These are phyloP conservation scores for Pythium sukuiense DNA, from an alignment of 352 stramenopile genomes.

Conservation along the genomic window DNA sequence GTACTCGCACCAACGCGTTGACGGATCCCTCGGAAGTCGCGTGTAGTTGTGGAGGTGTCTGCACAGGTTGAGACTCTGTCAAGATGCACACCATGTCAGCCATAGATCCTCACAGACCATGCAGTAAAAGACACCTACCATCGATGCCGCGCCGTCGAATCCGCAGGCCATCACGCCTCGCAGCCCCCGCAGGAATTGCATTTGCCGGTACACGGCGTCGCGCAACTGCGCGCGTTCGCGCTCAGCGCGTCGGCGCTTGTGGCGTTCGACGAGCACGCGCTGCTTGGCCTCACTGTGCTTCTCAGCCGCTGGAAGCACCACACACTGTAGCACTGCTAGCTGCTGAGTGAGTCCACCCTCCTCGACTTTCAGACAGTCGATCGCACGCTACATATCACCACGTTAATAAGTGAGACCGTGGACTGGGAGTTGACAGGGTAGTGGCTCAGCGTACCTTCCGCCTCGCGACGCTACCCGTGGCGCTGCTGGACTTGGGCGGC, in stretches of 20 bases:
- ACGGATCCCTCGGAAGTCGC: conserved; percentile 13
- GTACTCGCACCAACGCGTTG: conserved; percentile 13
- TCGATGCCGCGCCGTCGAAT: neutral
- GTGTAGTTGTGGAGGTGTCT: conserved; percentile 27
- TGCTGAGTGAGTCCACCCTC: neutral
- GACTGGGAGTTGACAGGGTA: too few species aligned
- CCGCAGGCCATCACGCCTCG: neutral
- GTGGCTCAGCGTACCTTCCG: neutral
- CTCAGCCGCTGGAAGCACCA: neutral
- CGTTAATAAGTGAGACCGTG: neutral
- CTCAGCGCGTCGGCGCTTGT: conserved; percentile 14
- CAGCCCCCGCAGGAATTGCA: conserved; percentile 12
- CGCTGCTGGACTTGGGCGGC: neutral
- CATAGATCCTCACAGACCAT: neutral
- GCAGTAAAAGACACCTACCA: neutral
- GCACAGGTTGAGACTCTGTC: conserved; percentile 20
- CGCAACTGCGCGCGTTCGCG: conserved; percentile 8
- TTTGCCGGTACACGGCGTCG: conserved; percentile 11
- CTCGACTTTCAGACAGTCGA: conserved; percentile 2
- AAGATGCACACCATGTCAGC: neutral
- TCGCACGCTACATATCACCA: neutral
- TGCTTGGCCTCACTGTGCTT: conserved; percentile 1
- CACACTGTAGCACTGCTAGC: neutral
- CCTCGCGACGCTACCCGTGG: neutral
- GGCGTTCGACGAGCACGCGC: neutral